These are phyloP conservation scores for Endoconidiophora polonica DNA, from an alignment of 2,329 filamentous ascomycete genomes.

Conservation along the genomic window DNA sequence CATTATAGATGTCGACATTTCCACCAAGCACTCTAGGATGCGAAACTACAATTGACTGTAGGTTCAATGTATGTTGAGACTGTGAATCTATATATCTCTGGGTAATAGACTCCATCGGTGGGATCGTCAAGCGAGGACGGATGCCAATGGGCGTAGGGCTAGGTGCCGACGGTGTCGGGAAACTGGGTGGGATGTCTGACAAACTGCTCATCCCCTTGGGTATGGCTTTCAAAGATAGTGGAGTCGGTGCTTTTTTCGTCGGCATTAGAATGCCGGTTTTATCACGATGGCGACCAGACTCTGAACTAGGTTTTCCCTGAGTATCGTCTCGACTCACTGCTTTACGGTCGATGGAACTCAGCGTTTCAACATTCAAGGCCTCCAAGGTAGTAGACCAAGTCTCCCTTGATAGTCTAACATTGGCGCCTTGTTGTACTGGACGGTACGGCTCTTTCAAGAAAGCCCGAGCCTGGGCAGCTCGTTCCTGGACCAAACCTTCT, in stretches of 20 bases:
- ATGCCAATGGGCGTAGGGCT: constrained; percentile 8
- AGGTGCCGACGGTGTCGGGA: constrained; percentile 8
- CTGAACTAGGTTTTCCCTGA: neutral
- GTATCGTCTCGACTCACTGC: too few species aligned
- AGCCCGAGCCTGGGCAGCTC: neutral
- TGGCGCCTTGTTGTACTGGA: neutral
- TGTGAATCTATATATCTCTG: constrained; percentile 9
- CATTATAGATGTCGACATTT: neutral
- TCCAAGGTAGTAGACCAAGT: neutral
- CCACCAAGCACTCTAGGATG: neutral
- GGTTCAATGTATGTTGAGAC: neutral
- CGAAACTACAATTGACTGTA: neutral
- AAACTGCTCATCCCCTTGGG: neutral
- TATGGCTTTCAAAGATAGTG: neutral
- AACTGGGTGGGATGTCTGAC: neutral
- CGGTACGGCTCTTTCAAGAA: neutral
- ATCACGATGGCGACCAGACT: too few species aligned
- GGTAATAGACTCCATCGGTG: constrained; percentile 11
- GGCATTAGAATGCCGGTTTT: too few species aligned
- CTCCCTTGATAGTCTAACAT: neutral
- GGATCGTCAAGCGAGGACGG: constrained; percentile 10
- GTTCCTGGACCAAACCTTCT: neutral
- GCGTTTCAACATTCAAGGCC: neutral
- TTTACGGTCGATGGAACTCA: neutral
- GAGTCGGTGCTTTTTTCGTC: neutral